Evolutionary conservation across 2,329 filamentous ascomycete genomes (phyloP), one percentile per base, ranked within the genome.

Genomic region (Colletotrichum acutatum): DNA sequence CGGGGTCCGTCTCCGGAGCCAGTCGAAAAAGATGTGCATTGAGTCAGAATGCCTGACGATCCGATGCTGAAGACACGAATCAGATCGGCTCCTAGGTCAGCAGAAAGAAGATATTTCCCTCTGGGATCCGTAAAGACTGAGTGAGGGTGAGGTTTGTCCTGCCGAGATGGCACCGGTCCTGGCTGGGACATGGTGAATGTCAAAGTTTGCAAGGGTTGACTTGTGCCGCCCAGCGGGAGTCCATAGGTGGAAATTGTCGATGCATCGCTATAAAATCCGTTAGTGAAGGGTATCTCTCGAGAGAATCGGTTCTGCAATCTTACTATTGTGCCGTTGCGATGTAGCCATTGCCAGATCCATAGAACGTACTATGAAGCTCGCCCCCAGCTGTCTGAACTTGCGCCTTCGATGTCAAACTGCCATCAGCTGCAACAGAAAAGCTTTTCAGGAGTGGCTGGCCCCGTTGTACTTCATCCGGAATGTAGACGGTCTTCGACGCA

Each of bases 121-220:
- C 86, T 86, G 0, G 85, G 86, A 73, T 87, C 88, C 12, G 83
- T 79, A 75, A 87, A 83, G 5, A 84, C 84, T 22, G 86, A 83
- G 79, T 90, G 89, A 8, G 88, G 88, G 75, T 90, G 89, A 6
- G 88, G 83, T 5, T 83, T 84, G 69, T 90, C 85, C 78, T 91
- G 89, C n/a, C 89, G 85, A 34, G 76, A 78, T 5, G 85, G 80
- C 58, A 83, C 80, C 12, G 86, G 82, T 0, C 87, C 87, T 0
- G 82, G 82, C 9, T 77, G 75, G 2, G 80, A 73, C 81, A 86
- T 82, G 74, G 82, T 84, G 78, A 84, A 87, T 49, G 81, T 79
- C 61, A 84, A 75, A 71, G 80, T 80, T 72, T 86, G 81, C 4
- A 83, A 64, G 16, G 82, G 74, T 34, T 78, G 75, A 4, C 79